Evolutionary conservation across 1,284 basidiomycete genomes (phyloP).

Genomic region (Stereum hirsutum): DNA sequence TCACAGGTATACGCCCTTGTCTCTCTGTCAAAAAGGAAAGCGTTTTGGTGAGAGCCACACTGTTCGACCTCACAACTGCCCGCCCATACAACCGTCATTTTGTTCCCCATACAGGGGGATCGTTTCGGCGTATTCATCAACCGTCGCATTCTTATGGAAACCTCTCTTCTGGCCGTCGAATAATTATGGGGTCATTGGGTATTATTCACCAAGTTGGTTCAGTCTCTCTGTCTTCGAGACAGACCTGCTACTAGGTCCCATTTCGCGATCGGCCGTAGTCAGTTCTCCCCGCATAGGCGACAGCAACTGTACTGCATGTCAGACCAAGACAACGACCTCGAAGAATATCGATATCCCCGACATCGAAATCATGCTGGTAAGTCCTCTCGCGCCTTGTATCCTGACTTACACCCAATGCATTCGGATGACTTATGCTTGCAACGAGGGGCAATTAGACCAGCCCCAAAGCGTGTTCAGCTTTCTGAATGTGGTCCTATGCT

Average conservation of each 20-base stretch:
- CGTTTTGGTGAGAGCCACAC: no score
- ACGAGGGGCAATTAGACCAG: constrained; percentile 3
- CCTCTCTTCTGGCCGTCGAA: constrained; percentile 17
- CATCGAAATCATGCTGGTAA: constrained; percentile 19
- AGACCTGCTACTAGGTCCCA: constrained; percentile 17
- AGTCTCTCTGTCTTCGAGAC: constrained; percentile 18
- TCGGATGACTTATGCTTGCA: constrained; percentile 3
- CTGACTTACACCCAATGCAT: constrained; percentile 2
- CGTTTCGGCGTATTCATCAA: constrained; percentile 18
- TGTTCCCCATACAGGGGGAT: constrained; percentile 26
- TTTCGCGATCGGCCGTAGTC: constrained; percentile 15
- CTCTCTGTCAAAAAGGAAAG: no score
- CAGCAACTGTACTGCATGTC: background rate
- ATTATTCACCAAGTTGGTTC: constrained; percentile 14
- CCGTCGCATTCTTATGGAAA: constrained; percentile 16
- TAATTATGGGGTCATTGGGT: constrained; percentile 15
- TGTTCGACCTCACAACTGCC: no score
- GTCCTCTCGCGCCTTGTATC: background rate
- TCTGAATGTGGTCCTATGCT: constrained; percentile 14
- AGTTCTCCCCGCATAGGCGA: constrained; percentile 12
- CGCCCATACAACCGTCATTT: no score
- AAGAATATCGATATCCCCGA: constrained; percentile 14
- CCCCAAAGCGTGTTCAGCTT: constrained; percentile 14
- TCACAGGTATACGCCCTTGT: no score
- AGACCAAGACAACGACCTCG: background rate